Conservation (phyloP, 257 asterid genomes). For the Striga asiatica region DNA sequence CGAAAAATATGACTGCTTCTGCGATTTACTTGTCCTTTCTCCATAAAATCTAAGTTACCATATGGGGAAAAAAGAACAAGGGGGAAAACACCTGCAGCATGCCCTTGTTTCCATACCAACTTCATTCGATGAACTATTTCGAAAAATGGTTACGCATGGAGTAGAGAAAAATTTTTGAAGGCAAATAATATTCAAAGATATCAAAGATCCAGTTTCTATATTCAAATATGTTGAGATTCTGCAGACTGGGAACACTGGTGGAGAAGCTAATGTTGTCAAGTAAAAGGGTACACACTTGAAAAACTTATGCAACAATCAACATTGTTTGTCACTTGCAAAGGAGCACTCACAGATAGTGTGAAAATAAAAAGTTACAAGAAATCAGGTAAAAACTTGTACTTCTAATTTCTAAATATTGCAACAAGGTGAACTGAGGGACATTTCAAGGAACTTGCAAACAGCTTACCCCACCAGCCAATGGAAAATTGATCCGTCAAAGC, state of each 20-base stretch:
- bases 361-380: background rate
- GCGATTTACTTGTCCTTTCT: slow-evolving; percentile 6
- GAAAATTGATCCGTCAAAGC: slow-evolving; percentile 91
- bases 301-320: background rate
- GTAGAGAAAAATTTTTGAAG: background rate
- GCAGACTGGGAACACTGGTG: background rate
- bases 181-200: background rate
- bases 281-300: background rate
- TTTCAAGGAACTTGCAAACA: slow-evolving; percentile 10
- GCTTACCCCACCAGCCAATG: slow-evolving; percentile 97
- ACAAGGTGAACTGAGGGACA: slow-evolving; percentile 7
- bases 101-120: background rate
- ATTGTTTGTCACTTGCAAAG: background rate
- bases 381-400: background rate
- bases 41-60: background rate
- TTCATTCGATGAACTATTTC: background rate
- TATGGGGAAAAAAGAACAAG: slow-evolving; percentile 1
- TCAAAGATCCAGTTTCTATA: slow-evolving; percentile 8
- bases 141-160: background rate
- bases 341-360: slow-evolving; percentile 2
- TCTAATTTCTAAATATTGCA: background rate
- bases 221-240: background rate
- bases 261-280: background rate
- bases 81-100: background rate
- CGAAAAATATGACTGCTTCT: background rate